phyloP scores from a whole-genome alignment of 352 stramenopile genomes.

The Saprolegnia parasitica region DNA sequence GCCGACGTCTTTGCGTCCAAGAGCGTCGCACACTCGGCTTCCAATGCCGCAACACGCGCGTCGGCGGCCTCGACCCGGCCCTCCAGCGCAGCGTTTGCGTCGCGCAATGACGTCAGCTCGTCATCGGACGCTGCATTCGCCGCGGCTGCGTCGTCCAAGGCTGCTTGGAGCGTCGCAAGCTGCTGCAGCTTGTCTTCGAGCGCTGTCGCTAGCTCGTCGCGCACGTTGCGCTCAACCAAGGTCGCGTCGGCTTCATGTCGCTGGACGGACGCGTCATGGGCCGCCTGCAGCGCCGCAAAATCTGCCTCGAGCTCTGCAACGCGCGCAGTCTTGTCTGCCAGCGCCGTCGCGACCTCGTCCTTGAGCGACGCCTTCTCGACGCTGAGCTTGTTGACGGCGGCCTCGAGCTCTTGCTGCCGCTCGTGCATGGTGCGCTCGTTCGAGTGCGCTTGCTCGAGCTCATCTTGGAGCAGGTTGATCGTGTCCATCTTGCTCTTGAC shows the following conservation, averaged over 20 bases:
- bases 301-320: background rate
- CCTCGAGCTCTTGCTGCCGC: slow-evolving; percentile 11
- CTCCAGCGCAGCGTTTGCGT: too few species aligned
- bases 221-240: background rate
- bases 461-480: slow-evolving; percentile 16
- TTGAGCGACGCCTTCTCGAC: background rate
- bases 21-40: too few species aligned
- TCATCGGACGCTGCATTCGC: too few species aligned
- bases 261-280: background rate
- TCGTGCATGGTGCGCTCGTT: background rate
- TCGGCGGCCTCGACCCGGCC: too few species aligned
- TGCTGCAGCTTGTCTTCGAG: background rate
- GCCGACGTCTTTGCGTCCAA: too few species aligned
- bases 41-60: too few species aligned
- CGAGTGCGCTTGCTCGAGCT: background rate
- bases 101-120: too few species aligned
- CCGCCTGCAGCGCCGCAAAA: background rate
- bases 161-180: background rate
- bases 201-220: background rate
- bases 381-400: background rate
- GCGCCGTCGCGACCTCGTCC: background rate
- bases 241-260: background rate
- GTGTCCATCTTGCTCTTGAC: slow-evolving; percentile 18
- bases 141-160: too few species aligned
- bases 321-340: background rate